Evolutionary conservation across 768 basidiomycete species (phyloP).

Genomic region (Boletellus sp.): DNA sequence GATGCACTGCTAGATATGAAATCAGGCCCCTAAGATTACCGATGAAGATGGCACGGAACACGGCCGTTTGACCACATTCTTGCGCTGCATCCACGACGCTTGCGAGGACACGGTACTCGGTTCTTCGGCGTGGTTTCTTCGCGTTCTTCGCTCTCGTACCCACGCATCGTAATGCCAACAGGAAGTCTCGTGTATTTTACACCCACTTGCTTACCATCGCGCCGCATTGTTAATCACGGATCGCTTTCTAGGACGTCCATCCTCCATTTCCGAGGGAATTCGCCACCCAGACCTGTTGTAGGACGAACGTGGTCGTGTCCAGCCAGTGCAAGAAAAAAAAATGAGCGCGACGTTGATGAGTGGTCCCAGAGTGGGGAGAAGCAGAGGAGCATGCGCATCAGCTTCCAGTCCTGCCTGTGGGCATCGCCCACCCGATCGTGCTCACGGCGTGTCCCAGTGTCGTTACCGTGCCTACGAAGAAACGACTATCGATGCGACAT

Average conservation of each 20-base stretch:
- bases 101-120: constrained; percentile 1
- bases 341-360: constrained; percentile 20
- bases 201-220: constrained; percentile 3
- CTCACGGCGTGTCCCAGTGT: constrained; percentile 6
- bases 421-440: constrained; percentile 25
- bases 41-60: constrained; percentile 10
- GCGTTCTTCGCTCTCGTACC: constrained; percentile 5
- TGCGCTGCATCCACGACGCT: constrained; percentile 3
- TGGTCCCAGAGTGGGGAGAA: constrained; percentile 29
- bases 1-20: constrained; percentile 27
- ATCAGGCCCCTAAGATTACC: constrained; percentile 26
- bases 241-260: neutral
- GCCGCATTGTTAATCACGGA: neutral
- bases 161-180: constrained; percentile 1
- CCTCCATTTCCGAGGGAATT: constrained; percentile 24
- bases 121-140: constrained; percentile 3
- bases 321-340: constrained; percentile 15
- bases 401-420: constrained; percentile 24
- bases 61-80: constrained; percentile 13
- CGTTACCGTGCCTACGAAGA: constrained; percentile 13
- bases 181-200: constrained; percentile 5
- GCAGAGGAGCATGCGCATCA: constrained; percentile 21
- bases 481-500: constrained; percentile 12
- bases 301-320: constrained; percentile 4
- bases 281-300: neutral